Evolutionary conservation across 2,329 filamentous ascomycete species (phyloP).

Genomic region (Incumbomyces lentus): DNA sequence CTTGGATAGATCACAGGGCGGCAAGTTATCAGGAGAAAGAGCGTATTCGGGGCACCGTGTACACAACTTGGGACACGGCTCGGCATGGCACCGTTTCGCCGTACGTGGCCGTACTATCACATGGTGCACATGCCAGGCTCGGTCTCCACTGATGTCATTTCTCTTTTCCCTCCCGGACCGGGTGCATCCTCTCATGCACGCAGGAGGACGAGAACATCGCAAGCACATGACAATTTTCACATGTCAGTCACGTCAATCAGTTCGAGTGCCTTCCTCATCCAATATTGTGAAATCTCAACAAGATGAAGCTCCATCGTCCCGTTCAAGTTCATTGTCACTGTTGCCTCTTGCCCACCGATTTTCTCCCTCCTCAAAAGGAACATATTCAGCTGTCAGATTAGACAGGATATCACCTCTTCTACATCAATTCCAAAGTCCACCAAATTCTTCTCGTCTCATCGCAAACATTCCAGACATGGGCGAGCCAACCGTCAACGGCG

Average conservation of each 20-base stretch:
- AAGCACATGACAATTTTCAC: neutral
- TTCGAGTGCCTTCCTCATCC: slow-evolving; percentile 2
- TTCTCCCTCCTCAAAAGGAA: neutral
- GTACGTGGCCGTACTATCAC: too few species aligned
- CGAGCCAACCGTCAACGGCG: slow-evolving; percentile 39
- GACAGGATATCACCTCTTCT: neutral
- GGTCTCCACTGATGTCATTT: neutral
- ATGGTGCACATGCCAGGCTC: slow-evolving; percentile 3
- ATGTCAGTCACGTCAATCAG: slow-evolving; percentile 1
- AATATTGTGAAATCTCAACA: slow-evolving; percentile 4
- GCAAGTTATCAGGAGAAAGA: too few species aligned
- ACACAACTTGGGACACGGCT: neutral
- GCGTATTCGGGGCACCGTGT: too few species aligned
- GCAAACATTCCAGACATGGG: slow-evolving; percentile 23
- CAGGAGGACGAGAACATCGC: neutral
- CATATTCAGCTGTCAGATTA: too few species aligned
- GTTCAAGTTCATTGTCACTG: neutral
- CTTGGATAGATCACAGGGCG: too few species aligned
- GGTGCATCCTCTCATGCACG: neutral
- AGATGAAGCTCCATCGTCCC: slow-evolving; percentile 1
- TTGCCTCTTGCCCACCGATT: neutral
- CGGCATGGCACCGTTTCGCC: too few species aligned
- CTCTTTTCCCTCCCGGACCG: too few species aligned
- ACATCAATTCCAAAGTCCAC: neutral
- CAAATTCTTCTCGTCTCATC: neutral